phyloP scores from a whole-genome alignment of 352 stramenopile genomes.

The Phytophthora agathidicida region DNA sequence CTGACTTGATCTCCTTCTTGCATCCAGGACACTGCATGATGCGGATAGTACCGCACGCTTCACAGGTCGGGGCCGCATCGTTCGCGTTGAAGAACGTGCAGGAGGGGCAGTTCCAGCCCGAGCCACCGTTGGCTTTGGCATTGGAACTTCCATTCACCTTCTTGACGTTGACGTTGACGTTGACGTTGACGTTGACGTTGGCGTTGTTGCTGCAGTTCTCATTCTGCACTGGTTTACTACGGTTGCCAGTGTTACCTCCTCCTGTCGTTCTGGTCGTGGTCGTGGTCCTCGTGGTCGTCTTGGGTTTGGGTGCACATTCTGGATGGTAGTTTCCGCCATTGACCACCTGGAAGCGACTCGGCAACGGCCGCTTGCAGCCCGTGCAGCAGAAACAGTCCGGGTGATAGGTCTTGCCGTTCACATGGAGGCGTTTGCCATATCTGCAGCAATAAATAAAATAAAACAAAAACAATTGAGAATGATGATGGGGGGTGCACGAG shows the following conservation, averaged over 20 bases:
- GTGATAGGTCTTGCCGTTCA: constrained; percentile 49
- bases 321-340: constrained; percentile 46
- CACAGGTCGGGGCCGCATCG: constrained; percentile 29
- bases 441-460: constrained; percentile 9
- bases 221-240: neutral
- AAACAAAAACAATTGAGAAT: no score
- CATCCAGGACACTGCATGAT: constrained; percentile 35
- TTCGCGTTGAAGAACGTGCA: constrained; percentile 48
- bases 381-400: constrained; percentile 58
- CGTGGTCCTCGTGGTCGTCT: constrained; percentile 15
- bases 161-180: neutral
- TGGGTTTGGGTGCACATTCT: constrained; percentile 40
- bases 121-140: neutral
- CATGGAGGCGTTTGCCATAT: constrained; percentile 48
- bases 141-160: neutral
- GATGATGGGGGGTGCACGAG: constrained; percentile 10
- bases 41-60: constrained; percentile 24
- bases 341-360: constrained; percentile 48
- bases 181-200: constrained; percentile 8
- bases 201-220: constrained; percentile 22
- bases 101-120: constrained; percentile 38
- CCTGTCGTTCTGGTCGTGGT: constrained; percentile 16
- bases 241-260: no score
- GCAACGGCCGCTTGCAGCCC: constrained; percentile 36
- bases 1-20: constrained; percentile 38